A percentile compares a stretch with the other conserved stretches of the same genome.
These are phyloP conservation scores for Globisporangium apiculatum DNA, from an alignment of 352 stramenopile genomes.

Conservation along the genomic window DNA sequence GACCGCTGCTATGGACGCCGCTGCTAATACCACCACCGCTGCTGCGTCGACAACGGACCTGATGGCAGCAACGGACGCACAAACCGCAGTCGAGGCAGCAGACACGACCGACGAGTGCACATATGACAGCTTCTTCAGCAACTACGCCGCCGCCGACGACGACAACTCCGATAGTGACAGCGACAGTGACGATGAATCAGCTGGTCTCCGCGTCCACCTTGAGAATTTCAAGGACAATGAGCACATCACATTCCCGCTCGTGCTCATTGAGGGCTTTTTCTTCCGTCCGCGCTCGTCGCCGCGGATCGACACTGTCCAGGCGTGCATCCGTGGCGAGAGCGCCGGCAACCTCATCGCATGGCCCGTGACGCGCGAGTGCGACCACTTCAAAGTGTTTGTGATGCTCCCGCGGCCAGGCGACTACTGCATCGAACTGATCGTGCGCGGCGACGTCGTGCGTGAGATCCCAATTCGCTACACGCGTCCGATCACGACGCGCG, in stretches of 20 bases:
- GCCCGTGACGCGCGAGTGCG: constrained; percentile 36
- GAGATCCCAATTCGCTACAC: constrained; percentile 34
- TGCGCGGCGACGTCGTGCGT: constrained; percentile 6
- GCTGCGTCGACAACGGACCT: no score
- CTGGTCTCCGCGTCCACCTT: constrained; percentile 39
- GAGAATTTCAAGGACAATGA: constrained; percentile 83
- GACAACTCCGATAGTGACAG: no score
- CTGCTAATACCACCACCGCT: no score
- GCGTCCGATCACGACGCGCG: constrained; percentile 17
- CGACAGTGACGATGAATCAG: no score
- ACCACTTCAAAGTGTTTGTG: constrained; percentile 58
- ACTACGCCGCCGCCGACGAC: not conserved
- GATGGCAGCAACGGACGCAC: no score
- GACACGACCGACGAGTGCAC: not conserved
- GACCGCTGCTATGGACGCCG: no score
- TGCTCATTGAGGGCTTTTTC: constrained; percentile 37
- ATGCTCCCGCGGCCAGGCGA: constrained; percentile 40
- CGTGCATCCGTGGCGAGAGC: not conserved
- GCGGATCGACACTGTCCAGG: constrained; percentile 3
- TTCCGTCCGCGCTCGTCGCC: constrained; percentile 23
- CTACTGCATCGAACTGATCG: constrained; percentile 23
- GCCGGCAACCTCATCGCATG: constrained; percentile 19
- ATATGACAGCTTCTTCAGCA: not conserved
- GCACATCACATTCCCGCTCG: constrained; percentile 38
- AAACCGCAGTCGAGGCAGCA: not conserved